A percentile compares a stretch with the other conserved stretches of the same genome.
phyloP scores from a whole-genome alignment of 495 filamentous ascomycete species.

The Cladorrhinum samala region DNA sequence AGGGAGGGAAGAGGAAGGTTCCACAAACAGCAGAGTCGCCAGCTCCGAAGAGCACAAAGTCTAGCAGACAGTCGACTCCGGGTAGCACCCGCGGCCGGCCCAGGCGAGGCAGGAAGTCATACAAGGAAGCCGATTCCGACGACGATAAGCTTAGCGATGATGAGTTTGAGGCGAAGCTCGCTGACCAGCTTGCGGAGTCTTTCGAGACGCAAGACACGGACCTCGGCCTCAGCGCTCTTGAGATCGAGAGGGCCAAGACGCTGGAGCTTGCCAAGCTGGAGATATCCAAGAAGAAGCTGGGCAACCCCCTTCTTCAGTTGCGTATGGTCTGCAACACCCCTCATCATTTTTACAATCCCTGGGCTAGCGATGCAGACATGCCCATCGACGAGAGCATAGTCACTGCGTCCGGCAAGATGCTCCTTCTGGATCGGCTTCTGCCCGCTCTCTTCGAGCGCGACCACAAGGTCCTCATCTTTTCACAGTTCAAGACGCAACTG shows the following conservation, averaged over 20 bases:
- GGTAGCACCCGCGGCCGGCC: constrained; percentile 42
- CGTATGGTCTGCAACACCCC: constrained; percentile 88
- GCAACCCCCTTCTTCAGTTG: constrained; percentile 90
- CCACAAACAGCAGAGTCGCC: constrained; percentile 28
- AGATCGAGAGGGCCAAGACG: constrained; percentile 61
- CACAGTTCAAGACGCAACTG: constrained; percentile 90
- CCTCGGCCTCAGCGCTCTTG: constrained; percentile 17
- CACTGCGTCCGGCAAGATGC: constrained; percentile 88
- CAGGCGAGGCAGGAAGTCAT: constrained; percentile 34
- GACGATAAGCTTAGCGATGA: constrained; percentile 74
- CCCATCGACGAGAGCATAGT: constrained; percentile 71
- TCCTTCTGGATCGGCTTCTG: constrained; percentile 81
- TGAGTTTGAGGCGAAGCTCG: constrained; percentile 64
- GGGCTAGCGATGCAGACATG: constrained; percentile 47
- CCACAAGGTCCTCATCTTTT: constrained; percentile 94
- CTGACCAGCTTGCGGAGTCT: constrained; percentile 51
- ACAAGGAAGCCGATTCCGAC: constrained; percentile 47
- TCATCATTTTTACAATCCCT: constrained; percentile 96
- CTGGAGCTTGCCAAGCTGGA: constrained; percentile 79
- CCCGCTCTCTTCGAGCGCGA: constrained; percentile 64
- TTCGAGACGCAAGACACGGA: constrained; percentile 34
- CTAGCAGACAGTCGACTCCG: constrained; percentile 66
- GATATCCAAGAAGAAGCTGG: constrained; percentile 85
- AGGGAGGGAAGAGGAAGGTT: constrained; percentile 40
- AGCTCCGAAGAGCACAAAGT: constrained; percentile 61